Percentiles rank a stretch among this genome's conserved stretches.
Evolutionary conservation across 2,329 filamentous ascomycete genomes (phyloP).

Genomic region (Fusarium guadeloupense): DNA sequence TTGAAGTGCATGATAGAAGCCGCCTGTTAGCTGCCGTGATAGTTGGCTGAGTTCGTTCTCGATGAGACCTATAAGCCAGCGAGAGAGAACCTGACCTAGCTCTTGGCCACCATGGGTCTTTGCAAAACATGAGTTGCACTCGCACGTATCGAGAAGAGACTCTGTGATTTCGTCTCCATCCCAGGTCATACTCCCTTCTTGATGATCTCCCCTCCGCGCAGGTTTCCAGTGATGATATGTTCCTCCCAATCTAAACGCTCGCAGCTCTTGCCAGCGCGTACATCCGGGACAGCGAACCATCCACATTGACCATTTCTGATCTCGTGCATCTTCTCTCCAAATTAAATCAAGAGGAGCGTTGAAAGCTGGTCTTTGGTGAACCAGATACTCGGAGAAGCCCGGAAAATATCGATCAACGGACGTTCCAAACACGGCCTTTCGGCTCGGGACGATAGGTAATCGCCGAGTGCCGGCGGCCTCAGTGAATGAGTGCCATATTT

Average conservation of each 20-base stretch:
- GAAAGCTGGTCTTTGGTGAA: background rate
- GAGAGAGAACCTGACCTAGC: too few relatives aligned
- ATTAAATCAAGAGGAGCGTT: background rate
- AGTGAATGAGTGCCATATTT: background rate
- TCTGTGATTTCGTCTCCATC: background rate
- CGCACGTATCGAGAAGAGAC: background rate
- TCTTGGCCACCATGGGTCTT: background rate
- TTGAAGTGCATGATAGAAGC: too few relatives aligned
- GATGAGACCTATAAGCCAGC: background rate
- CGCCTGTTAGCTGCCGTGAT: too few relatives aligned
- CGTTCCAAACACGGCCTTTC: background rate
- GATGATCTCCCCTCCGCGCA: rapidly evolving
- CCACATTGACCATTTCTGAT: constrained; percentile 4
- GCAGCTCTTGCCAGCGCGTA: constrained; percentile 26
- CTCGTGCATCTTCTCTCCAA: background rate
- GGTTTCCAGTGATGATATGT: background rate
- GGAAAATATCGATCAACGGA: constrained; percentile 24
- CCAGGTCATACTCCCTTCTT: background rate
- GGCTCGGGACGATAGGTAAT: constrained; percentile 3
- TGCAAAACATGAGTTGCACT: constrained; percentile 21
- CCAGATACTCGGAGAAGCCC: background rate
- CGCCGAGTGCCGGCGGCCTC: background rate
- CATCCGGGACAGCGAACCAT: constrained; percentile 28
- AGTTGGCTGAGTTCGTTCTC: background rate
- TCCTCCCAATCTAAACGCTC: constrained; percentile 12